Conservation (phyloP, 2,329 filamentous ascomycete genomes). For the Ophiostoma triangulosporum region DNA sequence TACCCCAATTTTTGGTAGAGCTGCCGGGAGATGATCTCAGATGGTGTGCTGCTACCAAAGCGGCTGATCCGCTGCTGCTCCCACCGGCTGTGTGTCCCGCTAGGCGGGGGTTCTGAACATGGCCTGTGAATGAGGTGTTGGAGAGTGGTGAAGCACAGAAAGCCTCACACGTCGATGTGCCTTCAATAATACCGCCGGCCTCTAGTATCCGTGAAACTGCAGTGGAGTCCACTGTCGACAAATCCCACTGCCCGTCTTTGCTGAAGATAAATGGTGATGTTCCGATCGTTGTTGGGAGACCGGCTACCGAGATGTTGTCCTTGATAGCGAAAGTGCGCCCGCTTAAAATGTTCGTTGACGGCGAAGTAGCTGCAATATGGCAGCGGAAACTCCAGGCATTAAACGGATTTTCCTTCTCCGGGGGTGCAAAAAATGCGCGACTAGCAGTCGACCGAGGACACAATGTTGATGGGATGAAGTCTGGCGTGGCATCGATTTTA, state of each 20-base stretch:
- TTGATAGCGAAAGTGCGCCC: conserved; percentile 62
- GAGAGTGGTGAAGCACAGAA: conserved; percentile 40
- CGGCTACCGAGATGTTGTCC: conserved; percentile 60
- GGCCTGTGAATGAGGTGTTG: conserved; percentile 62
- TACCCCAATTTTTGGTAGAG: background rate
- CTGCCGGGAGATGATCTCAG: background rate
- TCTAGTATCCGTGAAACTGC: background rate
- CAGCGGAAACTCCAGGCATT: background rate
- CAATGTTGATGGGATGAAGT: background rate
- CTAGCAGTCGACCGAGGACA: background rate
- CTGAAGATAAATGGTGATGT: conserved; percentile 26
- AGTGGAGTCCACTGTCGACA: background rate
- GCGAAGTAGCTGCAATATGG: background rate
- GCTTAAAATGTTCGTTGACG: background rate
- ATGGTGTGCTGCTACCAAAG: background rate
- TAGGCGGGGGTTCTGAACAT: conserved; percentile 32
- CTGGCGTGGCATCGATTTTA: background rate
- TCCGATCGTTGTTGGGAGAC: conserved; percentile 41
- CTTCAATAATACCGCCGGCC: conserved; percentile 18
- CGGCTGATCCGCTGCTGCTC: background rate
- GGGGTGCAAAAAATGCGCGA: background rate
- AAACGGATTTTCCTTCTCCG: background rate
- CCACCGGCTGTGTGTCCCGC: background rate
- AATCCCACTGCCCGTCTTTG: background rate
- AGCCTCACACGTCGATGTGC: conserved; percentile 60